These are phyloP conservation scores for Ophiostoma australiae DNA, from an alignment of 2,329 filamentous ascomycete species.

Conservation along the genomic window DNA sequence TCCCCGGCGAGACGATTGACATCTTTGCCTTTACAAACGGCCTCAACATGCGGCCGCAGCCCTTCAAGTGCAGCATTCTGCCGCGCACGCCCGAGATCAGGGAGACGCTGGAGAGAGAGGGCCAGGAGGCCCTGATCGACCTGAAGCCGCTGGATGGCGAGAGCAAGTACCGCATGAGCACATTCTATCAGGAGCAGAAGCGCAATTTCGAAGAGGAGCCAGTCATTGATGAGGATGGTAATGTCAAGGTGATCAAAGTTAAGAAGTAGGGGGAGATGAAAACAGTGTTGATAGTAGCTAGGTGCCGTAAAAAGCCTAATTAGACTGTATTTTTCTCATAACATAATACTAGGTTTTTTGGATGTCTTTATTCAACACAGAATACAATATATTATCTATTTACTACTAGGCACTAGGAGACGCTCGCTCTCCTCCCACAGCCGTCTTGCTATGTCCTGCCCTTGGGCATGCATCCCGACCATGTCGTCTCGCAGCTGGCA, in stretches of 20 bases:
- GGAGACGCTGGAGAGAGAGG: constrained; percentile 49
- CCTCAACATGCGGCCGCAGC: constrained; percentile 53
- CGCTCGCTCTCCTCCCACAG: neutral
- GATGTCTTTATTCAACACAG: neutral
- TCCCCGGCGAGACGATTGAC: constrained; percentile 43
- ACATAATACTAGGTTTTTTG: too few relatives aligned
- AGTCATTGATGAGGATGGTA: constrained; percentile 31
- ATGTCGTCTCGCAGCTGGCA: constrained; percentile 37
- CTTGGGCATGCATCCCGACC: constrained; percentile 32
- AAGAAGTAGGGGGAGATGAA: constrained; percentile 18
- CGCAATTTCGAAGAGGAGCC: constrained; percentile 30
- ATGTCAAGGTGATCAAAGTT: constrained; percentile 30
- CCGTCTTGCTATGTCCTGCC: constrained; percentile 34
- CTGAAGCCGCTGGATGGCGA: constrained; percentile 51
- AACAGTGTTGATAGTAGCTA: neutral
- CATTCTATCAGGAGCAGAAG: constrained; percentile 42
- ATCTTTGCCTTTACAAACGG: constrained; percentile 52
- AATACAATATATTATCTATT: too few relatives aligned
- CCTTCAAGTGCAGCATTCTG: constrained; percentile 50
- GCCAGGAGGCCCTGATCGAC: constrained; percentile 47
- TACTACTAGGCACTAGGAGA: neutral
- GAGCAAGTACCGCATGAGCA: constrained; percentile 54
- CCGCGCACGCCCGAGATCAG: constrained; percentile 46
- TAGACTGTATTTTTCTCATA: too few relatives aligned
- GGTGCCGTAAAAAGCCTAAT: too few relatives aligned